phyloP scores from a whole-genome alignment of 2,329 filamentous ascomycete genomes.

The Colletotrichum endophyticum region DNA sequence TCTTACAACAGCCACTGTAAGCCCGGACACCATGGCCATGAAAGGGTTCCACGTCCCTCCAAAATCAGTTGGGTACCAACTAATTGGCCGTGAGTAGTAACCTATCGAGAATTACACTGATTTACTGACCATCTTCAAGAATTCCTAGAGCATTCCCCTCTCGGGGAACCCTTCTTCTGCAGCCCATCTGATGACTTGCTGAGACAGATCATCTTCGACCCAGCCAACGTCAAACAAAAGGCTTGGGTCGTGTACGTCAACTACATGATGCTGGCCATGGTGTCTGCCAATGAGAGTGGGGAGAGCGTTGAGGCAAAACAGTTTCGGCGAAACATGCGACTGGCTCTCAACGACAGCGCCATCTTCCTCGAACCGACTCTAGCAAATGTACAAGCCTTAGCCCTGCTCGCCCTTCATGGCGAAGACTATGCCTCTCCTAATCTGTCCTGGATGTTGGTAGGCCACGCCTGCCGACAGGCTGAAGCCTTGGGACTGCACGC shows the following conservation, averaged over 20 bases:
- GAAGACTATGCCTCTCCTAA: constrained; percentile 1
- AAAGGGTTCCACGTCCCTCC: neutral
- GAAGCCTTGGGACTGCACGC: neutral
- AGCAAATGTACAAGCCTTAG: neutral
- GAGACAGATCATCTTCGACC: neutral
- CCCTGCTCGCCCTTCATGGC: neutral
- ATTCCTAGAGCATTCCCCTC: neutral
- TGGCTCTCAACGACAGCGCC: neutral
- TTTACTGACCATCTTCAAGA: neutral
- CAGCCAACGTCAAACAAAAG: neutral
- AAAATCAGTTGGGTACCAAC: neutral
- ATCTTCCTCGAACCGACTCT: neutral
- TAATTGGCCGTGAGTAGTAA: neutral
- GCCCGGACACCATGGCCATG: neutral
- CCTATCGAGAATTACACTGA: too few species aligned
- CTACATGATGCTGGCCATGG: neutral
- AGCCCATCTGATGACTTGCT: neutral
- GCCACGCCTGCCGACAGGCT: neutral
- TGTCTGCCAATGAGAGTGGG: neutral
- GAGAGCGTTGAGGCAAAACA: neutral
- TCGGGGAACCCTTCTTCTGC: neutral
- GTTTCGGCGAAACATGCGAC: neutral
- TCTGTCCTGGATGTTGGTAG: neutral
- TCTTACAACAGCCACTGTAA: neutral
- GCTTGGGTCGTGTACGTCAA: neutral